Base-by-base conservation (phyloP, 768 basidiomycete species). In the Dictyophora rubrovolvata region DNA sequence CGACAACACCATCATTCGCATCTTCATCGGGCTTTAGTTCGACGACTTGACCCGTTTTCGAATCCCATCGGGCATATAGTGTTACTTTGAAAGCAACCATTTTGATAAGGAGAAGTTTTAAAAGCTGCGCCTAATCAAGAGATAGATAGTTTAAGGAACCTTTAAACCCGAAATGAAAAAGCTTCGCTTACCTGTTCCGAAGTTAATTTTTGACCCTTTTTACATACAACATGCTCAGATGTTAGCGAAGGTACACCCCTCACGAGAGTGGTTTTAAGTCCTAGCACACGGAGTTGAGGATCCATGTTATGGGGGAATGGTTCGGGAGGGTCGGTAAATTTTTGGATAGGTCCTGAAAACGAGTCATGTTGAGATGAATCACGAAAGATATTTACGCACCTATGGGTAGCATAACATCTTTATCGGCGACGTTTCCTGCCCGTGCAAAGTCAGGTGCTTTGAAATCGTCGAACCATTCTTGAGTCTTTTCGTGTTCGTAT, bases 231-330 rank as follows among this genome's bases (percentile, higher is more conserved):
- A 69, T 97, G 93, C n/a, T 90, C 77, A 50, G 73, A 78, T 56
- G 81, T 79, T 50, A 98, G 74, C 7, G 86, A 88, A 4, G 95
- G 94, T 0, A 96, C 88, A 56, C 96, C 96, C 65, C 81, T 83
- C 59, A 86, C 82, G 78, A 99, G 80, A 33, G 77, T 80, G 17
- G 94, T 98, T 54, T 83, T 76, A 34, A 99, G 74, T 8, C 96
- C 96, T 36, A 98, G 80, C 70, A 89, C 90, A 57, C 96, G 84
- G 55, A 99, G 78, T 69, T 98, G 95, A 20, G 94, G 93, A 62
- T 99, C 96, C 75, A 98, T 93, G 66, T 93, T 93, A 71, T 97
- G 93, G 37, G 96, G 93, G 71, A 98, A 94, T 1, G 91, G 87
- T 64, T 93, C 86, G 42, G 87, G 82, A 0, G 87, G 88, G 62